A percentile compares a stretch with the other conserved stretches of the same genome.
Conservation (phyloP, 2,329 filamentous ascomycete species). For the Aschersonia sp. region DNA sequence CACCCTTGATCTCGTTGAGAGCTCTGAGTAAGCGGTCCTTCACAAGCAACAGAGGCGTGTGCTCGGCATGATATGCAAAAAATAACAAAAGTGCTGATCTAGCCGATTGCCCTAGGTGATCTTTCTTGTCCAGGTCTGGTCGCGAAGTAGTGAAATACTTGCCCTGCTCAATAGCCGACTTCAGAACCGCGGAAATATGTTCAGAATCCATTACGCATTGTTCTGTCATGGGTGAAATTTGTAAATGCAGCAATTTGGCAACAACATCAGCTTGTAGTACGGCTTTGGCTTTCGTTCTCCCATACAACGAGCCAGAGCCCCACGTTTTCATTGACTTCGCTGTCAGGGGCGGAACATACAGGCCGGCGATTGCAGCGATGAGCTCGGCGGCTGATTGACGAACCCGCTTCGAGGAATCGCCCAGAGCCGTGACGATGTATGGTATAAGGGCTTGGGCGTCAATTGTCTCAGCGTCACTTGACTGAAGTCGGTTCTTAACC, state of each 20-base stretch:
- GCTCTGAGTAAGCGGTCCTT: slow-evolving; percentile 60
- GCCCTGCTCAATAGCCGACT: slow-evolving; percentile 23
- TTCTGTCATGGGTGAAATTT: slow-evolving; percentile 64
- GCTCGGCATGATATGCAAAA: slow-evolving; percentile 56
- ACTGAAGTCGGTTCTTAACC: slow-evolving; percentile 41
- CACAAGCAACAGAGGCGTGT: slow-evolving; percentile 52
- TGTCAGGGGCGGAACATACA: slow-evolving; percentile 24
- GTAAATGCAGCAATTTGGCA: slow-evolving; percentile 46
- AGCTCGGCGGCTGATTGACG: slow-evolving; percentile 62
- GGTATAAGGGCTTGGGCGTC: slow-evolving; percentile 76
- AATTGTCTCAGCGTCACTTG: slow-evolving; percentile 28
- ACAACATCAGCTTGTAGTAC: slow-evolving; percentile 45
- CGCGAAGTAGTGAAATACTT: slow-evolving; percentile 20
- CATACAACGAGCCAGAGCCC: slow-evolving; percentile 54
- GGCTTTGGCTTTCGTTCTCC: slow-evolving; percentile 26
- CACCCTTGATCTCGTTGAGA: slow-evolving; percentile 58
- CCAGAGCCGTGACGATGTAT: slow-evolving; percentile 61
- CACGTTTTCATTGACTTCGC: slow-evolving; percentile 34
- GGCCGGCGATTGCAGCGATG: slow-evolving; percentile 37
- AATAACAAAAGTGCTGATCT: slow-evolving; percentile 55
- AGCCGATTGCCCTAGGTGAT: slow-evolving; percentile 42
- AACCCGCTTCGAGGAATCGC: slow-evolving; percentile 62
- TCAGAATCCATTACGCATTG: slow-evolving; percentile 72
- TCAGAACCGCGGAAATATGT: slow-evolving; percentile 52
- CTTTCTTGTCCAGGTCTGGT: slow-evolving; percentile 32